Conservation (phyloP, 345 rosid species). For the Eucalyptus viminalis region DNA sequence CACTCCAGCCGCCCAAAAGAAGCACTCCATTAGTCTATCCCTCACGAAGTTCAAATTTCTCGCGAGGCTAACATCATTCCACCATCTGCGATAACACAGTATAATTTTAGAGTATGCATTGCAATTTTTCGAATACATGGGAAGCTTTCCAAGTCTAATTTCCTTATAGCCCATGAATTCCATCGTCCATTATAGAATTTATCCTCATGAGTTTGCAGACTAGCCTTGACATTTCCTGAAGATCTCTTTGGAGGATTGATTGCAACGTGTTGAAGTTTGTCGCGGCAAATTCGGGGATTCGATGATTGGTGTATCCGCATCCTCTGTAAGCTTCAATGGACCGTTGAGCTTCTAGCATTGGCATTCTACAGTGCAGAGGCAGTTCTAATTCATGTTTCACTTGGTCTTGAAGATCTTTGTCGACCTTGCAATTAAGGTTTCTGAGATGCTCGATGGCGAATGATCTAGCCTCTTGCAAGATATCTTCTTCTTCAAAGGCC, state of each 20-base stretch:
- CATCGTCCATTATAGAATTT: neutral
- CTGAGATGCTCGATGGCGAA: no score
- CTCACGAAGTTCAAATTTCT: slow-evolving; percentile 17
- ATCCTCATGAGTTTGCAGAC: neutral
- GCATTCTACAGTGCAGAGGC: slow-evolving; percentile 11
- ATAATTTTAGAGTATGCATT: neutral
- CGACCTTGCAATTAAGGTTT: no score
- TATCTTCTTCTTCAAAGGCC: no score
- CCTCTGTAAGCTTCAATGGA: slow-evolving; percentile 5
- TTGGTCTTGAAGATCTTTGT: neutral
- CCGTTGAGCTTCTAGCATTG: slow-evolving; percentile 15
- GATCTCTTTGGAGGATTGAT: slow-evolving; percentile 12
- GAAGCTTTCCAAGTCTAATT: neutral
- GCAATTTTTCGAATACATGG: neutral
- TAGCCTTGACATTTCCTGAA: neutral
- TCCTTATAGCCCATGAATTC: neutral
- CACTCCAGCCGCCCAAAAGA: slow-evolving; percentile 18
- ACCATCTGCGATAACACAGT: slow-evolving; percentile 11
- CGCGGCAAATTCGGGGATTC: slow-evolving; percentile 15
- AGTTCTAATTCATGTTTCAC: slow-evolving; percentile 16
- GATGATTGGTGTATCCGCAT: neutral
- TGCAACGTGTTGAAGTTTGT: slow-evolving; percentile 23
- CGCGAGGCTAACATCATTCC: slow-evolving; percentile 8
- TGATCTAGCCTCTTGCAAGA: no score
- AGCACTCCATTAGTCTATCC: slow-evolving; percentile 38